Base-by-base conservation (phyloP, 192 early-diverging fungal species). In the Kickxella alabastrina region DNA sequence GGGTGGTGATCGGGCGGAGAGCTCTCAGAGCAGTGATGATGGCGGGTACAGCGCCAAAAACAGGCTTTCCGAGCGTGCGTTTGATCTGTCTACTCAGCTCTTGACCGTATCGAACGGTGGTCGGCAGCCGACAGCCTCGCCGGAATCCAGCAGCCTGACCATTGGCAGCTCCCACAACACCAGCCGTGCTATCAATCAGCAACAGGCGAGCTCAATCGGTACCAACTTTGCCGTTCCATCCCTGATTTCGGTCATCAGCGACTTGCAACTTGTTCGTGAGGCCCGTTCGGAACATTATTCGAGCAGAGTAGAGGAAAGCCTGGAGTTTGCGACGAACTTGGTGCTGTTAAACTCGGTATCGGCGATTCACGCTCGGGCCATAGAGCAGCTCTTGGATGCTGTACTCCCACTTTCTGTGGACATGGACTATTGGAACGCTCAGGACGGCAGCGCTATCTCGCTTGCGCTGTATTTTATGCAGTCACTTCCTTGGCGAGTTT, bases 361-460 rank as follows among this genome's bases (percentile, higher is more conserved):
- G 1, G 79, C 75, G 2, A 65, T 85, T 14, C 81, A 89, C 44
- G 83, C 79, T 2, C 76, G 76, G 19, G 51, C 82, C 0, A 59
- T 86, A 10, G 68, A 74, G 24, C 72, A 68, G 10, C 73, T 89
- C 9, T 55, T 89, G 24, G 70, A 80, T 17, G 57, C 79, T 0
- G 81, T 79, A 13, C 57, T 89, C 39, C 84, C 84, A 6, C 40
- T 87, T 26, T 73, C 80, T 2, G 67, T 74, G 17, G 78, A 84
- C 32, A 81, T 87, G 32, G 59, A 81, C 35, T 89, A 86, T 54
- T 89, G 87, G 87, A 69, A 79, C 37, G 54, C 74, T 0, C 65
- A 82, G 24, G 67, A 73, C 27, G 74, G 74, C 24, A 79, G 67
- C 22, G 42, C 55, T 4, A 17, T 71, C 6, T 61, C 74, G 52